phyloP scores from a whole-genome alignment of 1,139 yeast genomes.

The Yarrowia galli region DNA sequence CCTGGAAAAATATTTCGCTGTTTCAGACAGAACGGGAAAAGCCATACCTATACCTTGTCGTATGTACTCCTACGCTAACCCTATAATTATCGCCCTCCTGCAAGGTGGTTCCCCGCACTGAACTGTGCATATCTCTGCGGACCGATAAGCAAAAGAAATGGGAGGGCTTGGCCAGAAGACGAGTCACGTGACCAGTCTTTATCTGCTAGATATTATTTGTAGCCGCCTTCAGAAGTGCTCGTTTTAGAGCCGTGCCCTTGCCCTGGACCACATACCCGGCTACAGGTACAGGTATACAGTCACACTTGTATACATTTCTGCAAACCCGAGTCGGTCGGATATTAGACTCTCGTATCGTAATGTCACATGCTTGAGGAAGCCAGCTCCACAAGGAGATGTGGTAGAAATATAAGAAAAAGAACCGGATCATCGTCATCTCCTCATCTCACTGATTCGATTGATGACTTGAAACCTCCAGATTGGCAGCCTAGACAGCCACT shows the following conservation, averaged over 20 bases:
- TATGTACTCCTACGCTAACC: neutral
- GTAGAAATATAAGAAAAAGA: neutral
- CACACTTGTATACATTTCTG: no score
- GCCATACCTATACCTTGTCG: no score
- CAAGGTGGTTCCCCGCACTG: slow-evolving; percentile 11
- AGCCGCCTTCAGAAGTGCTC: no score
- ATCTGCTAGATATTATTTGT: no score
- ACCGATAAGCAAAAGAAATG: slow-evolving; percentile 17
- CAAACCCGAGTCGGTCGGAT: slow-evolving; percentile 5
- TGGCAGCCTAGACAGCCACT: no score
- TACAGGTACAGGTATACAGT: no score
- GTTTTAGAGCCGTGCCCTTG: no score
- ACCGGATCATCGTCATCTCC: neutral
- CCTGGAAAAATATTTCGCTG: neutral
- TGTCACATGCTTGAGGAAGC: slow-evolving; percentile 6
- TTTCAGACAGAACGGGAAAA: neutral
- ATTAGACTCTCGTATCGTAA: slow-evolving; percentile 16
- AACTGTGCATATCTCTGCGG: slow-evolving; percentile 8
- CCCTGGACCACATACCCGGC: no score
- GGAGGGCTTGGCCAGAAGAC: no score
- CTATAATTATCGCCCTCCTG: slow-evolving; percentile 1
- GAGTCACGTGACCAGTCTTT: neutral
- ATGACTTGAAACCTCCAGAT: neutral
- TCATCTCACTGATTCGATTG: neutral
- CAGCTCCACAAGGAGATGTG: no score